Conservation (phyloP, 441 rosid genomes). For the Erodium texanum region DNA sequence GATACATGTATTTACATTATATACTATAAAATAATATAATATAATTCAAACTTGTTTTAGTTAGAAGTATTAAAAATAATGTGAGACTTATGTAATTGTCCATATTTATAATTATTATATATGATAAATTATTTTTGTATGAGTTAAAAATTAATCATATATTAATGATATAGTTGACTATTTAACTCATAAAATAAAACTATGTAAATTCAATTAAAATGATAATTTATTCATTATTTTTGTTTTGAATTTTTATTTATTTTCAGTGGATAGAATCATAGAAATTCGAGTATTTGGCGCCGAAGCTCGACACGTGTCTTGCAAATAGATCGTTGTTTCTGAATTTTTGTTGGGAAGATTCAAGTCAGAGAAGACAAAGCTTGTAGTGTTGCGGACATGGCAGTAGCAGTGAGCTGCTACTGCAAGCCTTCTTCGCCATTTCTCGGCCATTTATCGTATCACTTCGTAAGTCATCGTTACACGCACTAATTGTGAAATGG, state of each 20-base stretch:
- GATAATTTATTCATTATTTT: not conserved
- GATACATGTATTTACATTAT: not conserved
- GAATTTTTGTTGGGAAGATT: not conserved
- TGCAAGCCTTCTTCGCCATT: conserved; percentile 53
- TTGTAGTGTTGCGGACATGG: conserved; percentile 34
- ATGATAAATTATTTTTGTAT: too few relatives aligned
- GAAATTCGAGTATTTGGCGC: not conserved
- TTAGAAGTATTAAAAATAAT: too few relatives aligned
- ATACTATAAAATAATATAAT: not conserved
- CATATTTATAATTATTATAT: too few relatives aligned
- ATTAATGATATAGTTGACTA: too few relatives aligned
- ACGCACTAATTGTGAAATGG: conserved; percentile 8
- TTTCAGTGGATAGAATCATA: not conserved
- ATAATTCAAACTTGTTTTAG: too few relatives aligned
- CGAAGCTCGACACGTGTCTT: not conserved
- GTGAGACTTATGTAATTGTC: too few relatives aligned
- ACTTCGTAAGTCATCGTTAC: conserved; percentile 23
- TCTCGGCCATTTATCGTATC: conserved; percentile 33
- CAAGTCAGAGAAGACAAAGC: not conserved
- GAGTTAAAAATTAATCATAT: too few relatives aligned
- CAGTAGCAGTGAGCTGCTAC: conserved; percentile 33
- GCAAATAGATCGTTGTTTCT: not conserved
- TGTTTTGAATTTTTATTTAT: not conserved
- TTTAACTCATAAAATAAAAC: too few relatives aligned
- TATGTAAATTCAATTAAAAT: too few relatives aligned